Evolutionary conservation across 148 eudicot genomes (phyloP).

Genomic region (Linanthus parryae): DNA sequence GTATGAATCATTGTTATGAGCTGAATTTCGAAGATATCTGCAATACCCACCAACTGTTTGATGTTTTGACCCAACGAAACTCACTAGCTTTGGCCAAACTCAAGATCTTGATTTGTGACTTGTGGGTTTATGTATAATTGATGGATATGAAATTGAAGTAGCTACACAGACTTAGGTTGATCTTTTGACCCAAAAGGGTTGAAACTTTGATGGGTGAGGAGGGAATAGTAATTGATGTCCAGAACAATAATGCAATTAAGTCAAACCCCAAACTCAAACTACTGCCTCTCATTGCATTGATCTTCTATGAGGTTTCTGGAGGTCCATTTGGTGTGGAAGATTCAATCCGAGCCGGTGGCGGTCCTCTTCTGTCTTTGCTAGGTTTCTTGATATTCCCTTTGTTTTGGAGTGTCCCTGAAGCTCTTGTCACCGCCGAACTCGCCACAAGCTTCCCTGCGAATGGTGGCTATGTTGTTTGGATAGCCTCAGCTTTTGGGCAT

Average conservation of each 20-base stretch:
- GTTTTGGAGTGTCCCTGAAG: conserved; percentile 81
- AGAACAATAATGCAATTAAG: conserved; percentile 21
- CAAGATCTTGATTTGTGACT: neutral
- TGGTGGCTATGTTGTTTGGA: conserved; percentile 83
- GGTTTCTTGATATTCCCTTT: conserved; percentile 74
- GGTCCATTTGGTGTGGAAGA: conserved; percentile 85
- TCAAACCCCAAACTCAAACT: conserved; percentile 45
- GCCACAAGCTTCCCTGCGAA: conserved; percentile 71
- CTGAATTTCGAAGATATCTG: too few species aligned
- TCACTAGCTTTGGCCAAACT: neutral
- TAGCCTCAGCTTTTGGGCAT: conserved; percentile 65
- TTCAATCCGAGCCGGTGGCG: conserved; percentile 55
- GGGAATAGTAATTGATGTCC: conserved; percentile 21
- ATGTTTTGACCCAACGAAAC: neutral
- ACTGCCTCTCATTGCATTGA: conserved; percentile 58
- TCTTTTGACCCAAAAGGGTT: conserved; percentile 2
- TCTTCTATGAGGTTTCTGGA: conserved; percentile 79
- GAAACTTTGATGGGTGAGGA: conserved; percentile 21
- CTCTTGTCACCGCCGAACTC: conserved; percentile 66
- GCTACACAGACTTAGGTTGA: too few species aligned
- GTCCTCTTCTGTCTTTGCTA: conserved; percentile 57
- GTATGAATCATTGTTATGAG: too few species aligned
- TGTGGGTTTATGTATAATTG: too few species aligned
- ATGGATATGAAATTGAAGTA: too few species aligned
- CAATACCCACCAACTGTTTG: neutral